Evolutionary conservation across 306 rosid genomes (phyloP).

Genomic region (Styphnolobium japonicum): DNA sequence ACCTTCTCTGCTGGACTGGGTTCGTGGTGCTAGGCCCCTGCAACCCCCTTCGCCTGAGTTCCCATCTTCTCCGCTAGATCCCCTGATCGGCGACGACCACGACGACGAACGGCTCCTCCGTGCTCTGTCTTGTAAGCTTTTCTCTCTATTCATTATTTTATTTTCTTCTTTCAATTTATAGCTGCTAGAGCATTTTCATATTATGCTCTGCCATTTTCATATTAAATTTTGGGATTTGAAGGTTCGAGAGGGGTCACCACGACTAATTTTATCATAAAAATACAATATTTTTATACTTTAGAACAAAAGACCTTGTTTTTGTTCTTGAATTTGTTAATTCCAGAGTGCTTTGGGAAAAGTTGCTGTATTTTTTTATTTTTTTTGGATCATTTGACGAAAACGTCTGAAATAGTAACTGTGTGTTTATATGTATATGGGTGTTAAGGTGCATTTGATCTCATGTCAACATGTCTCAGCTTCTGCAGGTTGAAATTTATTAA

Average conservation of each 20-base stretch:
- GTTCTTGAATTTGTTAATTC: not conserved
- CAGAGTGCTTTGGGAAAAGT: not conserved
- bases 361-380: too few species aligned
- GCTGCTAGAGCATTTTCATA: too few species aligned
- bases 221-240: not conserved
- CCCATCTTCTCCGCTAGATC: constrained; percentile 36
- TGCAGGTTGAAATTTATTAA: constrained; percentile 14
- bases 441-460: not conserved
- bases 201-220: not conserved
- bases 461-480: not conserved
- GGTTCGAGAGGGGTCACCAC: not conserved
- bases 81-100: not conserved
- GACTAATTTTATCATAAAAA: not conserved
- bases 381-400: constrained; percentile 23
- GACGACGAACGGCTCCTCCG: not conserved
- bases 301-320: not conserved
- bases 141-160: not conserved
- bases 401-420: not conserved
- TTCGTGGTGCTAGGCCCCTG: not conserved
- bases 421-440: not conserved
- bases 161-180: not conserved
- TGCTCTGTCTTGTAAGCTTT: not conserved
- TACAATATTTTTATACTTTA: too few species aligned
- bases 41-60: not conserved
- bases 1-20: not conserved